Conservation (phyloP, 1,284 basidiomycete species). For the Moniliella sp. region DNA sequence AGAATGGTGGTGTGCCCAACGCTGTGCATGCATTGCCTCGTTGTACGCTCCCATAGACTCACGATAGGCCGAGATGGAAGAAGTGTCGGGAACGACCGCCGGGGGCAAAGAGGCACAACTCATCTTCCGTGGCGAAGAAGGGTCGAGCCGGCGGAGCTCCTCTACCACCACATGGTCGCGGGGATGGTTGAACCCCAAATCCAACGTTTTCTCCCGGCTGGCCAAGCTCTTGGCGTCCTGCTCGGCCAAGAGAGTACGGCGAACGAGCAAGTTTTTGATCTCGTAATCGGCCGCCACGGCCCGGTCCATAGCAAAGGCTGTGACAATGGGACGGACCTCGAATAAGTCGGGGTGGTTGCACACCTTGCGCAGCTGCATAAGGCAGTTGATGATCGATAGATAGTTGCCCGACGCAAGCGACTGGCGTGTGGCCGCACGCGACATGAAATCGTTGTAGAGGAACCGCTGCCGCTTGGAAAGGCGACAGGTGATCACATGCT, state of each 20-base stretch:
- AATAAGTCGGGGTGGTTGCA: slow-evolving; percentile 91
- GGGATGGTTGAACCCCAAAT: slow-evolving; percentile 40
- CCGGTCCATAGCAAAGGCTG: slow-evolving; percentile 65
- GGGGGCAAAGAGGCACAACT: slow-evolving; percentile 42
- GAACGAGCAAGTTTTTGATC: slow-evolving; percentile 65
- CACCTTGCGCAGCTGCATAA: slow-evolving; percentile 60
- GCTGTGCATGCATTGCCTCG: slow-evolving; percentile 53
- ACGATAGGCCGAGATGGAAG: slow-evolving; percentile 54
- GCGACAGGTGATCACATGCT: slow-evolving; percentile 74
- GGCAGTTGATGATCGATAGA: slow-evolving; percentile 65
- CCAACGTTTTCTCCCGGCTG: slow-evolving; percentile 47
- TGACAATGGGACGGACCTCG: slow-evolving; percentile 77
- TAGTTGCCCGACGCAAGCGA: slow-evolving; percentile 67
- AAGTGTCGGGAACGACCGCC: slow-evolving; percentile 44
- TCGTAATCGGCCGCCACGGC: slow-evolving; percentile 65
- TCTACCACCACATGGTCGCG: too few relatives aligned
- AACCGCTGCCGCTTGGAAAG: slow-evolving; percentile 85
- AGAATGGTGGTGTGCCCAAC: slow-evolving; percentile 41
- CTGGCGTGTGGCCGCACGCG: slow-evolving; percentile 62
- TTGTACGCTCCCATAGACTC: slow-evolving; percentile 51
- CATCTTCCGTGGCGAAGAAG: too few relatives aligned
- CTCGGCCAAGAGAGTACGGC: slow-evolving; percentile 45
- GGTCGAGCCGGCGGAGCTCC: too few relatives aligned
- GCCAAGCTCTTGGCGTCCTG: slow-evolving; percentile 40
- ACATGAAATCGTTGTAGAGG: slow-evolving; percentile 96